Evolutionary conservation across 306 rosid species (phyloP).

Genomic region (Gynostemma pentaphyllum): DNA sequence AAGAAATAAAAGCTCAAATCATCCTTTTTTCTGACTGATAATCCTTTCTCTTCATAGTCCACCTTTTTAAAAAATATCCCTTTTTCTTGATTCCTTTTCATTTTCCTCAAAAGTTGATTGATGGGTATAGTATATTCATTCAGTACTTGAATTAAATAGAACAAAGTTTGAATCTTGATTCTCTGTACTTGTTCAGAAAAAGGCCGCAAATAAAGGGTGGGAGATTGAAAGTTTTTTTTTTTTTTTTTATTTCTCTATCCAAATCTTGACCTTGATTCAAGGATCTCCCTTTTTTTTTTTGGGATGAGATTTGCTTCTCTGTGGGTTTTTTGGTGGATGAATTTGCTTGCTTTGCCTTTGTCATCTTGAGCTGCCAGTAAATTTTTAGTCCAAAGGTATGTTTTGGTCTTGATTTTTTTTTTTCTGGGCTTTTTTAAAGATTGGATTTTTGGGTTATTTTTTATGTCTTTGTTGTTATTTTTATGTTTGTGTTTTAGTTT

Average conservation of each 20-base stretch:
- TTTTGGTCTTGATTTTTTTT: background rate
- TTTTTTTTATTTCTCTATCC: constrained; percentile 2
- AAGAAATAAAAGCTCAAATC: background rate
- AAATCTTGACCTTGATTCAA: background rate
- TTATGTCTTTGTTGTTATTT: background rate
- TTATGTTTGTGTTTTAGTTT: background rate
- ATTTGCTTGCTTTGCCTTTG: constrained; percentile 24
- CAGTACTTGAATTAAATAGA: background rate
- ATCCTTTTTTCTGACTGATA: background rate
- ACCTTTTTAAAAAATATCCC: background rate
- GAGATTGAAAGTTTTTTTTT: background rate
- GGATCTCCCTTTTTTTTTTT: constrained; percentile 31
- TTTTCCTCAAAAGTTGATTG: background rate
- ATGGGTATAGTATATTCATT: too few species aligned
- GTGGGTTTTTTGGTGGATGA: constrained; percentile 23
- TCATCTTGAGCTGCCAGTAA: constrained; percentile 25
- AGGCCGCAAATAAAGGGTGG: constrained; percentile 8
- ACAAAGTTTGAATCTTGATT: background rate
- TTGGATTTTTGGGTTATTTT: background rate
- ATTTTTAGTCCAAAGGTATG: constrained; percentile 32
- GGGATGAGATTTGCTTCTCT: constrained; percentile 23
- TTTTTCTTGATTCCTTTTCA: background rate
- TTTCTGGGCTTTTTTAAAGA: background rate
- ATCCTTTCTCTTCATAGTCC: background rate
- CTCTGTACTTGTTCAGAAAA: background rate